Evolutionary conservation across 176 grass and related monocot species (phyloP).

Genomic region (Aegilops umbellulata): DNA sequence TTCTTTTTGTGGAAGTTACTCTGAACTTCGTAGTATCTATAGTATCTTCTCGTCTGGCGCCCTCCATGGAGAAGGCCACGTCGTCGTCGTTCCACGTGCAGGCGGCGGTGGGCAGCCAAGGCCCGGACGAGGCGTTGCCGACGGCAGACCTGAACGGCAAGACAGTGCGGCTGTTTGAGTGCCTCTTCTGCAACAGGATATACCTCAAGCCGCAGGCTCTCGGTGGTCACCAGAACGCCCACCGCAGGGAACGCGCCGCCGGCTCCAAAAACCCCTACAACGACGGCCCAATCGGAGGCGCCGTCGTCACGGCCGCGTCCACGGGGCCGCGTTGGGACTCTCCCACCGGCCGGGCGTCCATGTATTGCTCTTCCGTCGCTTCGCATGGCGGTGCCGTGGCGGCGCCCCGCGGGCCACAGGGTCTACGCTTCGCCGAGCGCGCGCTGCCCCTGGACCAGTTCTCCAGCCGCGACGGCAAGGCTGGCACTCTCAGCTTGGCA

Average conservation of each 20-base stretch:
- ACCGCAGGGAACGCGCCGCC: conserved; percentile 58
- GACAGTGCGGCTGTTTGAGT: conserved; percentile 46
- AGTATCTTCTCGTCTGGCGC: too few species aligned
- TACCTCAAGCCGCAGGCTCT: conserved; percentile 80
- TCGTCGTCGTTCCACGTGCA: background rate
- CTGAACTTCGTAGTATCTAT: too few species aligned
- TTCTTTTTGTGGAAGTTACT: too few species aligned
- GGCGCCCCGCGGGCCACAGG: background rate
- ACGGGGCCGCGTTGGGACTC: background rate
- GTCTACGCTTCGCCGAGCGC: background rate
- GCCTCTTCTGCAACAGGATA: conserved; percentile 70
- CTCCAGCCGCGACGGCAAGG: background rate
- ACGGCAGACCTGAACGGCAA: background rate
- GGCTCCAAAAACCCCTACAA: background rate
- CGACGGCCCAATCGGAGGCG: background rate
- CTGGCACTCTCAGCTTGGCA: background rate
- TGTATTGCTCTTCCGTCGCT: background rate
- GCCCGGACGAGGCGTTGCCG: background rate
- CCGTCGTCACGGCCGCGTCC: background rate
- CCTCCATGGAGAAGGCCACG: background rate
- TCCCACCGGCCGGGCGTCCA: background rate
- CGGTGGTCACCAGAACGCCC: conserved; percentile 93
- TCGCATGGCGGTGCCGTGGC: background rate
- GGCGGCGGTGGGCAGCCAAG: background rate
- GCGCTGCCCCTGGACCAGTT: background rate